These are phyloP conservation scores for Xylariaceae sp. DNA, from an alignment of 2,329 filamentous ascomycete species.

Conservation along the genomic window DNA sequence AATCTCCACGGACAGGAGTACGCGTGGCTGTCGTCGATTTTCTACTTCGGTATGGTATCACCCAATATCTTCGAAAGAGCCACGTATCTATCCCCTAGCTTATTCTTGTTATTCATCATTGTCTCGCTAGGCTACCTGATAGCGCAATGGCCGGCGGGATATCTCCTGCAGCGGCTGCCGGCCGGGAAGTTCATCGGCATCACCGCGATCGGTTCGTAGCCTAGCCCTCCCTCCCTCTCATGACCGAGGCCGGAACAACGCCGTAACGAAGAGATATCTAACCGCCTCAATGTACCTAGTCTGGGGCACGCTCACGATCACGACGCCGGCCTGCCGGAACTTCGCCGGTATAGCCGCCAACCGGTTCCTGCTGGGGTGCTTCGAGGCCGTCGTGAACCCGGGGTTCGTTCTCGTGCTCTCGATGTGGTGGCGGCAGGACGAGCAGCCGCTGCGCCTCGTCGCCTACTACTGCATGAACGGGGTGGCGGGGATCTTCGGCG, in stretches of 20 bases:
- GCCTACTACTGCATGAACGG: slow-evolving; percentile 35
- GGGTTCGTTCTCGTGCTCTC: slow-evolving; percentile 32
- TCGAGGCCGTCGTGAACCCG: slow-evolving; percentile 35
- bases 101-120: not conserved
- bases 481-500: slow-evolving; percentile 32
- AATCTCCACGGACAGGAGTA: slow-evolving; percentile 54
- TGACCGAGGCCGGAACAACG: no score
- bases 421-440: slow-evolving; percentile 33
- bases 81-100: no score
- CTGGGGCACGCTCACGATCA: slow-evolving; percentile 35
- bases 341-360: slow-evolving; percentile 34
- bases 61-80: no score
- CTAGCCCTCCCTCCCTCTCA: not conserved
- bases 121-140: slow-evolving; percentile 27
- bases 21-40: slow-evolving; percentile 48
- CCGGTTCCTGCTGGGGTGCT: slow-evolving; percentile 34
- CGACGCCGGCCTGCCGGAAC: slow-evolving; percentile 32
- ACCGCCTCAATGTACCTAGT: slow-evolving; percentile 16
- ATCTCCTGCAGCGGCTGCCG: slow-evolving; percentile 32
- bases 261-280: no score
- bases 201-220: slow-evolving; percentile 23
- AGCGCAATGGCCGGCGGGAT: slow-evolving; percentile 34
- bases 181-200: slow-evolving; percentile 33
- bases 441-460: slow-evolving; percentile 34
- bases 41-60: slow-evolving; percentile 30